Conservation (phyloP, 768 basidiomycete genomes). For the Xerocomellus amylosporus region DNA sequence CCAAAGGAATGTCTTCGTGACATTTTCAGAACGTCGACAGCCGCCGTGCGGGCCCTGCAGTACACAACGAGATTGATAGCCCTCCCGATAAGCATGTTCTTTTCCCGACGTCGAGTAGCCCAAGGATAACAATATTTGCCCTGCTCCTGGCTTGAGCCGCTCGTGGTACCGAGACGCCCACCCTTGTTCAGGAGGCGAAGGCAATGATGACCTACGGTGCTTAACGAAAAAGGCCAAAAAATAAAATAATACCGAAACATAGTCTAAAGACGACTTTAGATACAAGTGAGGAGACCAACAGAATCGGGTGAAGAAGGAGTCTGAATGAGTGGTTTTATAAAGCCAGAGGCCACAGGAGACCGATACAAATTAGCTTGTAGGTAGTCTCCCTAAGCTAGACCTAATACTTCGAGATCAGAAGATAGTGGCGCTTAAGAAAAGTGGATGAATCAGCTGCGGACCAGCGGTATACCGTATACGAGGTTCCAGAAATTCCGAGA, state of each 20-base stretch:
- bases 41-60: slow-evolving; percentile 36
- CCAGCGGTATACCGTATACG: not conserved
- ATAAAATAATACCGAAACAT: not conserved
- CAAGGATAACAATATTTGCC: slow-evolving; percentile 20
- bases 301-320: not conserved
- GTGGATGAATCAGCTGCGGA: not conserved
- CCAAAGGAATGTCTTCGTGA: too few species aligned
- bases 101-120: slow-evolving; percentile 34
- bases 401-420: too few species aligned
- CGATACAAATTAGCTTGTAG: not conserved
- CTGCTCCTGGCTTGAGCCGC: slow-evolving; percentile 2
- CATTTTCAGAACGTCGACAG: slow-evolving; percentile 27
- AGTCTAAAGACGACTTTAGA: not conserved
- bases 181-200: slow-evolving; percentile 1
- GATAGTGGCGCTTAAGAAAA: not conserved
- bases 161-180: slow-evolving; percentile 1
- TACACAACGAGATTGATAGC: slow-evolving; percentile 36
- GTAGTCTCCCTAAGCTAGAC: too few species aligned
- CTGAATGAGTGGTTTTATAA: not conserved
- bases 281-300: not conserved
- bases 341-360: not conserved
- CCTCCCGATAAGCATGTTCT: slow-evolving; percentile 36
- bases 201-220: not conserved
- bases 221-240: not conserved
- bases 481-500: not conserved